Evolutionary conservation across 2,329 filamentous ascomycete genomes (phyloP).

Genomic region (Lachnellula hyalina): DNA sequence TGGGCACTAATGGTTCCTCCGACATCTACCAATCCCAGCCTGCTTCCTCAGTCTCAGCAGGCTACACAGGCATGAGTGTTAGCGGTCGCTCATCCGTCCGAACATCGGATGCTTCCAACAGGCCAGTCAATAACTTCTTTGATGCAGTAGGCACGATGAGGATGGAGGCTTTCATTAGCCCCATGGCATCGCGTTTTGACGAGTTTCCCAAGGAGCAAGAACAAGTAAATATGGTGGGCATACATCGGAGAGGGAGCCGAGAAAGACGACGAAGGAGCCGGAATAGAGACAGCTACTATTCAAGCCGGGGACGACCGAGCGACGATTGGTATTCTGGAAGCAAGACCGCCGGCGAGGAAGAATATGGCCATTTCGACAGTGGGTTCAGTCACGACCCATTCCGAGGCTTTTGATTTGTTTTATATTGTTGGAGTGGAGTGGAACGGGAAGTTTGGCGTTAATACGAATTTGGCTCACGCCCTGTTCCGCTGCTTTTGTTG

Average conservation of each 20-base stretch:
- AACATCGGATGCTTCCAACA: conserved; percentile 28
- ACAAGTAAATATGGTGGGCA: conserved; percentile 27
- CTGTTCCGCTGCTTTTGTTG: conserved; percentile 2
- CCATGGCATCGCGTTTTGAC: conserved; percentile 39
- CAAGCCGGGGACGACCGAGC: conserved; percentile 31
- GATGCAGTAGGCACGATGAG: conserved; percentile 85
- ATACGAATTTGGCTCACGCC: conserved; percentile 11
- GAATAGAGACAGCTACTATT: conserved; percentile 29
- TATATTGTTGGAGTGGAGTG: not conserved
- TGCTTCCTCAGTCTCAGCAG: conserved; percentile 34
- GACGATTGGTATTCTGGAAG: conserved; percentile 47
- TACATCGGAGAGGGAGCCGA: conserved; percentile 24
- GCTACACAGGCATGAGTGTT: conserved; percentile 40
- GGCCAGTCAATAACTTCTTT: conserved; percentile 54
- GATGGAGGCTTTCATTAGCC: conserved; percentile 93
- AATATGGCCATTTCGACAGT: conserved; percentile 37
- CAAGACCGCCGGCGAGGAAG: conserved; percentile 46
- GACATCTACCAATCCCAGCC: conserved; percentile 55
- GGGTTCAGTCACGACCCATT: conserved; percentile 55
- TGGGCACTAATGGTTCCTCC: conserved; percentile 53
- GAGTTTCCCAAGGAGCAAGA: conserved; percentile 30
- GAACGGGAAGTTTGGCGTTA: conserved; percentile 7
- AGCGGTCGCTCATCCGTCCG: conserved; percentile 33
- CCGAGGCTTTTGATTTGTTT: conserved; percentile 46
- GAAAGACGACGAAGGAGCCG: conserved; percentile 25